These are phyloP conservation scores for Camelina sativa DNA, from an alignment of 345 rosid species.

Conservation along the genomic window DNA sequence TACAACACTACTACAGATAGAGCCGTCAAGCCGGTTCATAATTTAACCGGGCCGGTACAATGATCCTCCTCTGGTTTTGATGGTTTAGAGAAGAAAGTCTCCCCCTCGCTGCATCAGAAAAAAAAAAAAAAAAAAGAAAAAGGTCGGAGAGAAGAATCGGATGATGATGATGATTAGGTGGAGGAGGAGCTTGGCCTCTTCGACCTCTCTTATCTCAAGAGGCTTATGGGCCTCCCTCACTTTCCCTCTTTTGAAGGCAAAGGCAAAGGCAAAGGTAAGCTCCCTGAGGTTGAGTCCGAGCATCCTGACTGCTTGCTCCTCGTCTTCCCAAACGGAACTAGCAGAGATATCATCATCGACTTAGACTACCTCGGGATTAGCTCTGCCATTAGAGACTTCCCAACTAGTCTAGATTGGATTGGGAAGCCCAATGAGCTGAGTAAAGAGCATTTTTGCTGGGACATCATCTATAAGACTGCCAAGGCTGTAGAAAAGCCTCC, in stretches of 20 bases:
- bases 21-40: neutral
- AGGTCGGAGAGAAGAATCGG: neutral
- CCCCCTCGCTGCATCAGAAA: no score
- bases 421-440: conserved; percentile 75
- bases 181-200: conserved; percentile 24
- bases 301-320: conserved; percentile 87
- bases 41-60: neutral
- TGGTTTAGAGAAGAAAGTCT: neutral
- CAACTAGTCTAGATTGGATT: conserved; percentile 58
- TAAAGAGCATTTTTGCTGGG: conserved; percentile 84
- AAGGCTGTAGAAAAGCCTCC: conserved; percentile 71
- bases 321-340: conserved; percentile 63
- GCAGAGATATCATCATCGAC: conserved; percentile 29
- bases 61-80: neutral
- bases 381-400: conserved; percentile 48
- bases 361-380: conserved; percentile 58
- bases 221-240: conserved; percentile 59
- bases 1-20: no score
- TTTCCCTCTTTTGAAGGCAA: conserved; percentile 49
- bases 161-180: neutral
- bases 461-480: conserved; percentile 71
- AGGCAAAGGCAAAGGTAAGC: conserved; percentile 64
- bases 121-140: no score
- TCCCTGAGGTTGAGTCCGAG: conserved; percentile 71
- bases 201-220: conserved; percentile 53